These are phyloP conservation scores for Plantago ovata DNA, from an alignment of 257 asterid species.

Conservation along the genomic window DNA sequence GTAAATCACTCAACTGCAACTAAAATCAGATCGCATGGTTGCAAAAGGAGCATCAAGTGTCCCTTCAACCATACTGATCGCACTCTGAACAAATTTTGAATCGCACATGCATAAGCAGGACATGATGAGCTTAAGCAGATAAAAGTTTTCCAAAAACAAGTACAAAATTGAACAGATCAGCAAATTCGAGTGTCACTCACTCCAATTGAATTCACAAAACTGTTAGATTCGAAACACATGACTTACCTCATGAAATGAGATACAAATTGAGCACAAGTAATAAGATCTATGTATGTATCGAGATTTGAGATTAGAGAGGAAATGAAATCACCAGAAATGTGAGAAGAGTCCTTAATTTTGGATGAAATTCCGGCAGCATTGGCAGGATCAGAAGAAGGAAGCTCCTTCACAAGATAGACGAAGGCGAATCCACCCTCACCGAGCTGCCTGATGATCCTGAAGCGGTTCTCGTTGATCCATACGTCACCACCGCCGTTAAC, in stretches of 20 bases:
- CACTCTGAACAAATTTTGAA: too few relatives aligned
- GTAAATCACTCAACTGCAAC: neutral
- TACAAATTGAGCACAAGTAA: neutral
- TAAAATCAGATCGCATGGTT: too few relatives aligned
- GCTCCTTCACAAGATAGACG: constrained; percentile 87
- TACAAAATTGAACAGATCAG: too few relatives aligned
- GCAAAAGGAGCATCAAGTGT: too few relatives aligned
- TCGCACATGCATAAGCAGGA: too few relatives aligned
- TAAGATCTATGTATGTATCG: too few relatives aligned
- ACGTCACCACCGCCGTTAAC: constrained; percentile 88
- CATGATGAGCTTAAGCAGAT: too few relatives aligned
- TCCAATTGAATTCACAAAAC: constrained; percentile 8
- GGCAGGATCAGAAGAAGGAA: constrained; percentile 64
- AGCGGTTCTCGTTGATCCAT: constrained; percentile 97
- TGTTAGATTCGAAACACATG: too few relatives aligned
- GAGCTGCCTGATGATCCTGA: constrained; percentile 78
- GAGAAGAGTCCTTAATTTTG: constrained; percentile 77
- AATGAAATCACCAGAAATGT: constrained; percentile 56
- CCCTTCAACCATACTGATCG: neutral
- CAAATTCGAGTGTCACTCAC: too few relatives aligned
- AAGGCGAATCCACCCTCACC: constrained; percentile 98
- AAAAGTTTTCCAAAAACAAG: too few relatives aligned
- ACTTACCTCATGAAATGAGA: too few relatives aligned
- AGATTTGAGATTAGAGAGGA: too few relatives aligned
- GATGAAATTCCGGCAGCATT: constrained; percentile 54